Base-by-base conservation (phyloP, 371 early-diverging fungal genomes). In the Apophysomyces sp. region DNA sequence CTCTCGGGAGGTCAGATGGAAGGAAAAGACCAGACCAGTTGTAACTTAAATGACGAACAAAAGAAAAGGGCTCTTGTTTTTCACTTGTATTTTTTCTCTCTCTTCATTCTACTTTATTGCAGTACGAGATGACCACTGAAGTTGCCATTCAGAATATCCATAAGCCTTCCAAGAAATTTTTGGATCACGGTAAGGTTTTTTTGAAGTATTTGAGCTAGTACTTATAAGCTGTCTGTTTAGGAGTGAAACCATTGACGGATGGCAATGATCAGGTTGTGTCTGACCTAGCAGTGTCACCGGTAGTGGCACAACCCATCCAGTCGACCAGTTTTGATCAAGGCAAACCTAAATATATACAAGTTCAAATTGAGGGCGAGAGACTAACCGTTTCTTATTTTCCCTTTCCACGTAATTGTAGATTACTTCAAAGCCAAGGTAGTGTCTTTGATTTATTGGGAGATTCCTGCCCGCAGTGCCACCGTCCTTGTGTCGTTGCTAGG, bases 381-480 rank as follows among this genome's bases (percentile, higher is more conserved):
- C n/a, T n/a, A n/a, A n/a, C n/a, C n/a, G n/a, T 34, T 34, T 34
- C 12, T 34, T 34, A 7, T 34, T 34, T 34, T 34, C n/a, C 15
- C 37, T 37, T 37, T 13, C 11, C 37, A 11, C n/a, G 5, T 37
- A 11, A 34, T 34, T 13, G 37, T 44, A 44, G 58, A 26, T 18
- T 58, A 39, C 15, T 24, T 58, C 27, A 40, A 39, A 12, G 40
- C 21, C 2, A 39, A 41, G 28, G 13, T 41, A 13, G n/a, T 27
- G 1, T 58, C 58, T 12, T 44, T 58, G 26, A 58, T 58, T 21
- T 41, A 58, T 28, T 58, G 58, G 58, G 58, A 58, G 26, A 36
- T 39, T 39, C 58, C 58, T n/a, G 36, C 58, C 9, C 58, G 40
- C 13, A 58, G 58, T 44, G 39, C 44, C 26, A 40, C 40, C 26